Evolutionary conservation across 805 yeast genomes (phyloP), one percentile per base, ranked within the genome.

Genomic region (Kodamaea neixiangensis): DNA sequence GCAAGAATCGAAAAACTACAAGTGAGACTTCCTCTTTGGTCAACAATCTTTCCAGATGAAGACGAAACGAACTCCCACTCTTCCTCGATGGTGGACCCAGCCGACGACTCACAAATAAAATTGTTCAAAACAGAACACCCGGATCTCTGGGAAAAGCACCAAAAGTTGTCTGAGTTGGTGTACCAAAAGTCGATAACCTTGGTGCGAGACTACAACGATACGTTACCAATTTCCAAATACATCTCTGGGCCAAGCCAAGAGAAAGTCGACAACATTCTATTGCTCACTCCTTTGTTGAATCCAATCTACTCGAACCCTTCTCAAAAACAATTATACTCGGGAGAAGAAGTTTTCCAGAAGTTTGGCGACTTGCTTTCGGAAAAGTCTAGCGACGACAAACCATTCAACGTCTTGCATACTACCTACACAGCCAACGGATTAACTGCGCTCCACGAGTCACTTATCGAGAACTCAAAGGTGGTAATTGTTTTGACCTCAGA

Each of bases 341-440:
- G 83, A 2, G 84, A 80, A 55, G 82, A 78, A 47, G 78, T 80
- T 5, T 78, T 81, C 54, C 74, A 73, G 54, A 75, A 76, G 35
- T 79, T 82, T 58, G 86, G 86, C 7, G 69, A 72, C 17, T 57
- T 69, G 44, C 56, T 82, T 17, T 69, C 80, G 6, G 64, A 70
- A 37, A 61, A 65, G 2, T 54, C 55, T 5, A 61, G 59, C 37
- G 51, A 54, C 18, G 56, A 58, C 17, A 61, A 56, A 10, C 61
- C 75, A 3, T 80, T 76, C 55, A 77, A 78, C 51, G 81, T 83
- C 1, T 58, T 76, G 7, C 87, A 82, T 59, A 78, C 85, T 1
- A 76, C 83, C 1, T 82, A 82, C 57, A 80, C 86, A 0, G 85
- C 77, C 4, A 76, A 78, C 53, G 83, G 83, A 2, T 67, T 82